Evolutionary conservation across 805 yeast genomes (phyloP).

Genomic region (Lachancea waltii): DNA sequence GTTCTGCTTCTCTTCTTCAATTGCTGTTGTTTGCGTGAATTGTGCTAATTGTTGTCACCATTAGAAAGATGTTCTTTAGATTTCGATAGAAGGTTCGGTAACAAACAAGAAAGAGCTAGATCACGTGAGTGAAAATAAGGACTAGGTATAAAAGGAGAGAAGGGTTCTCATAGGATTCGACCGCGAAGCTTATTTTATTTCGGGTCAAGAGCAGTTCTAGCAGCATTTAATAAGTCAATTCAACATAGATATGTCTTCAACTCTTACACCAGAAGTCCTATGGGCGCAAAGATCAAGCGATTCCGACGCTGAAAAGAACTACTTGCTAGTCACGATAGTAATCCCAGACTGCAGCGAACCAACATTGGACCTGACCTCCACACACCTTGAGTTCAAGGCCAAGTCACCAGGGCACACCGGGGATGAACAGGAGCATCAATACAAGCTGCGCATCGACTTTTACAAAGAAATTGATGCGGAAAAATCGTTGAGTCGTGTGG

Average conservation of each 20-base stretch:
- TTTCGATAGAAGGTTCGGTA: slow-evolving; percentile 3
- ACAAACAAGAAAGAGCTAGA: no score
- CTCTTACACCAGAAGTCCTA: slow-evolving; percentile 47
- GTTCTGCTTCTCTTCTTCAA: no score
- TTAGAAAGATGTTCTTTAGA: background rate
- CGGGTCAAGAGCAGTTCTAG: no score
- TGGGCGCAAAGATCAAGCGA: slow-evolving; percentile 97
- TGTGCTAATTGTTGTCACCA: no score
- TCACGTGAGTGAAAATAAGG: background rate
- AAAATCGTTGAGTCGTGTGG: slow-evolving; percentile 45
- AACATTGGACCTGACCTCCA: slow-evolving; percentile 53
- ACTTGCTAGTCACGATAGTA: slow-evolving; percentile 66
- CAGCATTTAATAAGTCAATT: background rate
- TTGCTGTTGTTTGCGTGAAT: no score
- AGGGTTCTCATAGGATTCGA: no score
- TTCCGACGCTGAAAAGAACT: slow-evolving; percentile 64
- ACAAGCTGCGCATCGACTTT: slow-evolving; percentile 66
- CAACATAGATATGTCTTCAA: slow-evolving; percentile 6
- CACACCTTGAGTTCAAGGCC: slow-evolving; percentile 43
- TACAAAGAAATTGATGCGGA: slow-evolving; percentile 67
- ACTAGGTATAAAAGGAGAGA: background rate
- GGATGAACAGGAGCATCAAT: slow-evolving; percentile 38
- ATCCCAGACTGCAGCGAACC: slow-evolving; percentile 64
- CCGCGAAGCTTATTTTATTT: no score
- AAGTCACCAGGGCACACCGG: slow-evolving; percentile 41